Base-by-base conservation (phyloP, 1,139 yeast species). In the Blastobotrys apis region DNA sequence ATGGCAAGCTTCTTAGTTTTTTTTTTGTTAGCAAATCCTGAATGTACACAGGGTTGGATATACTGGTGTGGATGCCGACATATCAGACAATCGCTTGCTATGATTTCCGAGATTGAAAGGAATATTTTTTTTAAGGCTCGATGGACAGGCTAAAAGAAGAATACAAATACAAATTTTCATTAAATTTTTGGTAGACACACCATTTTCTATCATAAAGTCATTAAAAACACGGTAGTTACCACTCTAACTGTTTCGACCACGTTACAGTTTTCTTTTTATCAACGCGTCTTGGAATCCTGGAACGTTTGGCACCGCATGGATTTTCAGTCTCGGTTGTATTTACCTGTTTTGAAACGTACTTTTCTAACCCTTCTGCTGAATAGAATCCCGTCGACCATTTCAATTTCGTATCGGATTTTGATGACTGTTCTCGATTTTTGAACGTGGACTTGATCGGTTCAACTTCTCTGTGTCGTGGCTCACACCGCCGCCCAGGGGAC, bases 401-500 rank as follows among this genome's bases (percentile, higher is more conserved):
- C 9, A 31, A n/a, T n/a, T n/a, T n/a, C n/a, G n/a, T n/a, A n/a
- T n/a, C n/a, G n/a, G n/a, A n/a, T n/a, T n/a, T 23, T 10, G 39
- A 38, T 5, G 40, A 20, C 15, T 20, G 19, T 23, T 25, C 27
- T 12, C 34, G 30, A 27, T 36, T 41, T 36, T 52, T 54, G n/a
- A 54, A 40, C 2, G 46, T 42, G 2, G 57, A 46, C 37, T 41
- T 46, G 1, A 47, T 46, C 0, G 50, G 51, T 5, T 32, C 25
- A 2, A 41, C 29, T 13, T 48, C 50, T 25, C 53, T 38, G 35
- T 54, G 58, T 25, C 45, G 45, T 4, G 58, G 58, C 25, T 44
- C 54, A 36, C 55, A 54, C 13, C 52, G 34, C 22, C 58, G 40
- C 12, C 50, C 54, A 6, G 55, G 55, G 5, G 55, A 50, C 39